Base-by-base conservation (phyloP, 106 monocot species). In the Dendrobium catenatum region DNA sequence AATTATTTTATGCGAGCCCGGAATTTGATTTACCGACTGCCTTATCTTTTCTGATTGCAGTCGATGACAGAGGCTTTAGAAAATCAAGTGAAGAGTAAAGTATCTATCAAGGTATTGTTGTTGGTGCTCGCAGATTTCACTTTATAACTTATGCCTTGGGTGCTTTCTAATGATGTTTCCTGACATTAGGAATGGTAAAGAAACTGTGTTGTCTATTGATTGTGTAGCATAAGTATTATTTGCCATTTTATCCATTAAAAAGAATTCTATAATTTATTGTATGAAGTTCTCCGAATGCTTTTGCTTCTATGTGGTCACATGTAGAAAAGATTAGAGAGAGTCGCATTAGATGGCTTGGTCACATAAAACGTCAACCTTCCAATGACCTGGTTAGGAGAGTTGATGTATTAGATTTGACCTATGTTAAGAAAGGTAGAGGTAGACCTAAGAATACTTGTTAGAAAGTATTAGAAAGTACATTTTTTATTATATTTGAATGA, bases 1-100 rank as follows among this genome's bases (percentile, higher is more conserved):
- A 48, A 73, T 70, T 13, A 47, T 77, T 55, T 42, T 64, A 24
- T 15, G 8, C 24, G 33, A 66, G 29, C 59, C 29, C 0, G 8
- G 42, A 41, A 16, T 67, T 56, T 82, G 16, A 37, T 79, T 24
- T 70, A 70, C 20, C 16, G 59, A 51, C 29, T 56, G 43, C 6
- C 16, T 42, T 78, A 51, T 51, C 26, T 70, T 70, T 70, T 70
- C 37, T 27, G 3, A 27, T 59, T 85, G 68, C 56, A 96, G 93
- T 96, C 96, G 18, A 96, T 96, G 93, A 93, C 96, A 15, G 91
- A 93, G 19, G 93, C 96, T 43, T 74, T 96, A 87, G 96, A 96
- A 74, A 87, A 81, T 44, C 91, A 96, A 86, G 93, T 96, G 72
- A 96, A 93, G 88, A 96, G 93, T 88, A 96, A 96, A 89, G 91